phyloP scores from a whole-genome alignment of 169 alveolate genomes.

The Eimeria necatrix region DNA sequence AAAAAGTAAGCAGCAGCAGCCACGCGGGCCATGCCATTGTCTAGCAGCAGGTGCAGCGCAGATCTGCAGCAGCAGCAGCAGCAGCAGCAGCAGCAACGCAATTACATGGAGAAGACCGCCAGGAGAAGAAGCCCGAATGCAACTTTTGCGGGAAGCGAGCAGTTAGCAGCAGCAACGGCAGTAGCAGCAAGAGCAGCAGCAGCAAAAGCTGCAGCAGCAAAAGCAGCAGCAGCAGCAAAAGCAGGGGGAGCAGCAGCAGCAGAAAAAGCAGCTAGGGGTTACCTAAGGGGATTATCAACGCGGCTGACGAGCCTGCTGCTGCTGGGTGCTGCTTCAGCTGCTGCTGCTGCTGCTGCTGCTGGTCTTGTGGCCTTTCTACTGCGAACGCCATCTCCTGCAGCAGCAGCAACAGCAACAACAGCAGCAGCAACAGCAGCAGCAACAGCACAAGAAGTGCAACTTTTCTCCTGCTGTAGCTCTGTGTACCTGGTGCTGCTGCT shows the following conservation, averaged over 20 bases:
- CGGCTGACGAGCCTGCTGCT: conserved; percentile 11
- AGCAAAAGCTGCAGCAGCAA: background rate
- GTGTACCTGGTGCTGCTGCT: background rate
- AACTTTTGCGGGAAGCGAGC: background rate
- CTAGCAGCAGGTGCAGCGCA: conserved; percentile 14
- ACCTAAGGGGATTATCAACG: conserved; percentile 33
- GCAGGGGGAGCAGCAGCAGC: conserved; percentile 23
- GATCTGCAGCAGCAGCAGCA: conserved; percentile 65
- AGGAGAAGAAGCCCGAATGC: no score
- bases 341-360: conserved; percentile 7
- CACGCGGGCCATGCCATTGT: conserved; percentile 17
- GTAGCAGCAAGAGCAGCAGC: conserved; percentile 32
- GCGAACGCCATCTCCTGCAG: conserved; percentile 41
- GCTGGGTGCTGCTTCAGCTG: background rate
- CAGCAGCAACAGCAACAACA: conserved; percentile 50
- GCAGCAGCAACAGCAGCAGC: conserved; percentile 22
- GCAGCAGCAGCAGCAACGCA: background rate
- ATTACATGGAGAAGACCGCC: no score
- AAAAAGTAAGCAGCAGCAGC: conserved; percentile 4
- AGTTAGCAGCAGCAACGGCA: background rate
- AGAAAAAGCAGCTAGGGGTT: background rate
- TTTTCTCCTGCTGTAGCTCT: background rate
- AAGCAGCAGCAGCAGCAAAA: conserved; percentile 6
- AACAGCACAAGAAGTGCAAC: background rate
- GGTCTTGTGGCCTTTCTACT: conserved; percentile 1